Evolutionary conservation across 2,329 filamentous ascomycete genomes (phyloP).

Genomic region (Xylariomycetidae sp.): DNA sequence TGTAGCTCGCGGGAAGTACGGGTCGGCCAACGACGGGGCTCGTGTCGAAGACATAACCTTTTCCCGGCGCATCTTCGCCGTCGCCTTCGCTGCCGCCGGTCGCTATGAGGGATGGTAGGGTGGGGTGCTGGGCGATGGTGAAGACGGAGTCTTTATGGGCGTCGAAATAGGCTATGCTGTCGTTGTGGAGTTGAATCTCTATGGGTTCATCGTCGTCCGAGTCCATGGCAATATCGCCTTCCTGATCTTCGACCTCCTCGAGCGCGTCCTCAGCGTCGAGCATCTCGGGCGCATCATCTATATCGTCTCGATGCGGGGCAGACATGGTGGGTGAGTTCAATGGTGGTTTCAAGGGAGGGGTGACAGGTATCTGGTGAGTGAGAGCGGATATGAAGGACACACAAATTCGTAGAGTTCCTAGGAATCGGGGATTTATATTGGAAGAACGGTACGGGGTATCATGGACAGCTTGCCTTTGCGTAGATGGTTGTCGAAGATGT

Average conservation of each 20-base stretch:
- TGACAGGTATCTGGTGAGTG: too few relatives aligned
- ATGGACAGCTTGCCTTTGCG: not conserved
- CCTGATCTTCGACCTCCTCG: constrained; percentile 58
- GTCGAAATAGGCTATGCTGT: constrained; percentile 92
- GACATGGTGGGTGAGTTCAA: constrained; percentile 25
- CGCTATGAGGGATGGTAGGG: constrained; percentile 70
- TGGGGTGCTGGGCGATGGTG: constrained; percentile 88
- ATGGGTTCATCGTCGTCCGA: constrained; percentile 63
- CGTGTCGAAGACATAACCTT: constrained; percentile 81
- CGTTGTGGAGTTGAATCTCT: constrained; percentile 81
- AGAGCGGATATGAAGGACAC: too few relatives aligned
- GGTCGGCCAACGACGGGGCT: constrained; percentile 58
- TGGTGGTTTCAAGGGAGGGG: too few relatives aligned
- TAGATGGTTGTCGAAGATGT: constrained; percentile 5
- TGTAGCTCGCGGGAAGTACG: constrained; percentile 72
- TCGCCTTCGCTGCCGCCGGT: constrained; percentile 72
- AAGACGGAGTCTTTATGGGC: constrained; percentile 87
- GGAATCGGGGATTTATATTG: too few relatives aligned
- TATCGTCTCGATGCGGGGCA: constrained; percentile 34
- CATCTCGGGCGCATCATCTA: constrained; percentile 62
- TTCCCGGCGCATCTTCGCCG: constrained; percentile 60
- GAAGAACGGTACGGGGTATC: too few relatives aligned
- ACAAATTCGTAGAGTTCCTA: too few relatives aligned
- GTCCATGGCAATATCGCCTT: constrained; percentile 77
- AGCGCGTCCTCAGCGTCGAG: constrained; percentile 73